Percentiles rank a stretch among this genome's conserved stretches.
phyloP scores from a whole-genome alignment of 306 rosid species.

The Lathyrus aphaca region DNA sequence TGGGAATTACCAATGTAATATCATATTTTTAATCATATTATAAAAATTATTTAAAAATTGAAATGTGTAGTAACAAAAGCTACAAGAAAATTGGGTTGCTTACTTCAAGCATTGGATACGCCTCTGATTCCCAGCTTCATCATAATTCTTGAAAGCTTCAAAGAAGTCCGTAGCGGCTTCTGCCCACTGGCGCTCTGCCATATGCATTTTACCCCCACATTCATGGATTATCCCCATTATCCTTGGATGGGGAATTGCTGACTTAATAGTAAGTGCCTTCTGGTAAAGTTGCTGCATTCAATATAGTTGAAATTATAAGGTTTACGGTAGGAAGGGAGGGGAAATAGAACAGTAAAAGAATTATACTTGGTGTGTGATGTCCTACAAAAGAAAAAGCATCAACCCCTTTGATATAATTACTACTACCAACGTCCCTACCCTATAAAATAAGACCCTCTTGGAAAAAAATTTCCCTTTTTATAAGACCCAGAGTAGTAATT shows the following conservation, averaged over 20 bases:
- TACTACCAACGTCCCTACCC: too few species aligned
- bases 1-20: conserved; percentile 15
- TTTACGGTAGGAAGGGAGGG: background rate
- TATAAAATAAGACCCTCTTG: too few species aligned
- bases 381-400: background rate
- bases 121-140: conserved; percentile 97
- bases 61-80: background rate
- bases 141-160: conserved; percentile 95
- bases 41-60: conserved; percentile 30
- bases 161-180: conserved; percentile 97
- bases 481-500: too few species aligned
- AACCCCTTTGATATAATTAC: conserved; percentile 10
- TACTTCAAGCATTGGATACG: conserved; percentile 98
- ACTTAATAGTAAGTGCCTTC: conserved; percentile 94
- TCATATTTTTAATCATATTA: too few species aligned
- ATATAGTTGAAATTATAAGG: conserved; percentile 13
- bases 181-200: conserved; percentile 99
- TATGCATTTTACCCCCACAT: conserved; percentile 99
- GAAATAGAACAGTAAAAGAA: background rate
- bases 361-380: conserved; percentile 1
- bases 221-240: conserved; percentile 98
- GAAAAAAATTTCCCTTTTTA: too few species aligned
- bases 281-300: conserved; percentile 94
- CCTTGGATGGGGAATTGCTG: conserved; percentile 99
- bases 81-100: conserved; percentile 31